Evolutionary conservation across 148 eudicot genomes (phyloP).

Genomic region (Silene conica): DNA sequence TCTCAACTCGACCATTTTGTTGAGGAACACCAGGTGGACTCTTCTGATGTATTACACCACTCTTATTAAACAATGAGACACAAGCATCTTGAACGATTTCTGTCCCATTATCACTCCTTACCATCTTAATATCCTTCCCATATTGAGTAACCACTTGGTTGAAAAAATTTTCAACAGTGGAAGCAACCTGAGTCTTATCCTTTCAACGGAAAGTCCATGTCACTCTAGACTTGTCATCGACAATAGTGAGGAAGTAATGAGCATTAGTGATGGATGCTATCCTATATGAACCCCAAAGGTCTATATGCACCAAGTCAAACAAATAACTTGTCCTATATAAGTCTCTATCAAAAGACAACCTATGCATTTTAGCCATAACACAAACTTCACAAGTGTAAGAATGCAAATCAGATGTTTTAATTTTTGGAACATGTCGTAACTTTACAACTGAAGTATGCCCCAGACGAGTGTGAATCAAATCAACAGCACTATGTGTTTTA

Average conservation of each 20-base stretch:
- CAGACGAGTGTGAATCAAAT: too few species aligned
- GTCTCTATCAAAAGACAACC: too few species aligned
- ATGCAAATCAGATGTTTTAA: too few species aligned
- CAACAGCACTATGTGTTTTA: too few species aligned
- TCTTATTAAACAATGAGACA: background rate
- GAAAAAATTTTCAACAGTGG: background rate
- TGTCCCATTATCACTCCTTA: constrained; percentile 1
- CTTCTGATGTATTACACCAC: background rate
- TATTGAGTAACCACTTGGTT: background rate
- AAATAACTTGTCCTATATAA: too few species aligned
- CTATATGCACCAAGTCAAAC: background rate
- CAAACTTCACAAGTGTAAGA: too few species aligned
- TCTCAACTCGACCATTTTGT: background rate
- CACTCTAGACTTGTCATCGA: background rate
- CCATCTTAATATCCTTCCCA: background rate
- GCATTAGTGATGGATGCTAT: background rate
- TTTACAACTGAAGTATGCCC: too few species aligned
- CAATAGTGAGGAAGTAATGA: constrained; percentile 3
- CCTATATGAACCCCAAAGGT: background rate
- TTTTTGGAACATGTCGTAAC: too few species aligned
- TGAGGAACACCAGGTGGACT: background rate
- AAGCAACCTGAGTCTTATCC: background rate
- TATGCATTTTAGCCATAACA: too few species aligned
- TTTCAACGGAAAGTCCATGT: background rate
- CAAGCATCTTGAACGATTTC: background rate